phyloP scores from a whole-genome alignment of 257 asterid genomes.

The Solanum pimpinellifolium region DNA sequence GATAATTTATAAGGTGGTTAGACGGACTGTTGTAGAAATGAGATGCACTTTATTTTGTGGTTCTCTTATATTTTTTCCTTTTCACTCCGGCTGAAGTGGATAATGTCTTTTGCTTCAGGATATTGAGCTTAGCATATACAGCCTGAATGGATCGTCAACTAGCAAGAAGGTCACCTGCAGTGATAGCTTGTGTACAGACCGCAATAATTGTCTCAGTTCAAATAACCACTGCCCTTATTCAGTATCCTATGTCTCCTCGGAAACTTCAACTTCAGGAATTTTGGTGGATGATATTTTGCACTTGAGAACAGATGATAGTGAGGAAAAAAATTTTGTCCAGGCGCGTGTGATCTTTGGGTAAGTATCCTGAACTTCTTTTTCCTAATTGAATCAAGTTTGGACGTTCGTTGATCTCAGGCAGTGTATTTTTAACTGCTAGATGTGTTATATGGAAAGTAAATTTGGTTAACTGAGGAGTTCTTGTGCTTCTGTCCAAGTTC shows the following conservation, averaged over 20 bases:
- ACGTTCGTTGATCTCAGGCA: not conserved
- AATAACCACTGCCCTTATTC: slow-evolving; percentile 58
- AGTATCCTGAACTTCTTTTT: slow-evolving; percentile 21
- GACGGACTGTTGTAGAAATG: not conserved
- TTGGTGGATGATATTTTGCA: slow-evolving; percentile 73
- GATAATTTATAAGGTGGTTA: not conserved
- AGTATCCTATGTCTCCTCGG: slow-evolving; percentile 68
- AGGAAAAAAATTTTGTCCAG: slow-evolving; percentile 21
- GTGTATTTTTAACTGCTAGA: not conserved
- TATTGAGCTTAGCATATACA: slow-evolving; percentile 65
- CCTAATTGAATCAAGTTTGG: not conserved
- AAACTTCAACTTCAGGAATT: slow-evolving; percentile 86
- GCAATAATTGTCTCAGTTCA: slow-evolving; percentile 27
- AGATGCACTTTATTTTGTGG: not conserved
- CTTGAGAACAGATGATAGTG: slow-evolving; percentile 32
- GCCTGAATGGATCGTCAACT: slow-evolving; percentile 50
- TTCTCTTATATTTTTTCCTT: not conserved
- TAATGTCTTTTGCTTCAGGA: slow-evolving; percentile 30
- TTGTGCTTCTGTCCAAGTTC: not conserved
- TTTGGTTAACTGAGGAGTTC: not conserved
- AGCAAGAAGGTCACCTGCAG: slow-evolving; percentile 64
- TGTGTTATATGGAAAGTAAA: not conserved
- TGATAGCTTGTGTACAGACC: slow-evolving; percentile 43
- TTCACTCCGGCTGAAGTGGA: not conserved
- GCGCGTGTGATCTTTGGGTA: slow-evolving; percentile 71